A percentile compares a stretch with the other conserved stretches of the same genome.
Conservation (phyloP, 1,284 basidiomycete species). For the Leccinum fuscescens region DNA sequence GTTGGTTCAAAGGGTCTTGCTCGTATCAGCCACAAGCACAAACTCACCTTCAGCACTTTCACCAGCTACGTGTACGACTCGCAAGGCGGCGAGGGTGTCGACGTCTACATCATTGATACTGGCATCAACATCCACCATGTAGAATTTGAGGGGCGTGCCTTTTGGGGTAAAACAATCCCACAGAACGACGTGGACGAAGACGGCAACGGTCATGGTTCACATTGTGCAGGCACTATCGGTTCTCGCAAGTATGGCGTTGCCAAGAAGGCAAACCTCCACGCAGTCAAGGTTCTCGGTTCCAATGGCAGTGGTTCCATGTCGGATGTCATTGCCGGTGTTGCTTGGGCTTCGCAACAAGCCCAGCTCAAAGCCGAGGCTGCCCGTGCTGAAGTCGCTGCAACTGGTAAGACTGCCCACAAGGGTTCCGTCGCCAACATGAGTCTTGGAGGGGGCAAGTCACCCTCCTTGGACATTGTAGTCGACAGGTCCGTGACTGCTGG, state of each 20-base stretch:
- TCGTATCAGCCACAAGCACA: conserved; percentile 86
- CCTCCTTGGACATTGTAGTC: conserved; percentile 82
- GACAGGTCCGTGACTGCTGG: conserved; percentile 82
- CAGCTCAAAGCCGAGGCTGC: conserved; percentile 55
- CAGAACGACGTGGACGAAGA: conserved; percentile 75
- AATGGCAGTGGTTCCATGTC: conserved; percentile 96
- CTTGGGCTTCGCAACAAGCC: conserved; percentile 78
- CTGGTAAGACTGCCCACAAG: conserved; percentile 78
- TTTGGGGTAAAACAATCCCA: conserved; percentile 85
- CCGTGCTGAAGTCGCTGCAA: conserved; percentile 57
- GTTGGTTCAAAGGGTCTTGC: conserved; percentile 73
- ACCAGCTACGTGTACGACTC: conserved; percentile 79
- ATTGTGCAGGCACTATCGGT: conserved; percentile 84
- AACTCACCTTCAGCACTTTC: conserved; percentile 83
- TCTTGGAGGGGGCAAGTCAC: conserved; percentile 94
- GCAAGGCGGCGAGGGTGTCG: conserved; percentile 86
- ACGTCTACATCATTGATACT: conserved; percentile 82
- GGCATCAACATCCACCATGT: conserved; percentile 87
- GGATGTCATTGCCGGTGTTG: conserved; percentile 88
- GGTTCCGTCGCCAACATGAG: conserved; percentile 99
- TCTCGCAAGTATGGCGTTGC: conserved; percentile 89
- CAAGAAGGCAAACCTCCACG: conserved; percentile 88
- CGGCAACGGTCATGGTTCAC: conserved; percentile 71
- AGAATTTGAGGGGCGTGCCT: conserved; percentile 87
- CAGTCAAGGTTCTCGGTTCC: conserved; percentile 95